Evolutionary conservation across 2,329 filamentous ascomycete genomes (phyloP), one percentile per base, ranked within the genome.

Genomic region (Ophiostoma ips): DNA sequence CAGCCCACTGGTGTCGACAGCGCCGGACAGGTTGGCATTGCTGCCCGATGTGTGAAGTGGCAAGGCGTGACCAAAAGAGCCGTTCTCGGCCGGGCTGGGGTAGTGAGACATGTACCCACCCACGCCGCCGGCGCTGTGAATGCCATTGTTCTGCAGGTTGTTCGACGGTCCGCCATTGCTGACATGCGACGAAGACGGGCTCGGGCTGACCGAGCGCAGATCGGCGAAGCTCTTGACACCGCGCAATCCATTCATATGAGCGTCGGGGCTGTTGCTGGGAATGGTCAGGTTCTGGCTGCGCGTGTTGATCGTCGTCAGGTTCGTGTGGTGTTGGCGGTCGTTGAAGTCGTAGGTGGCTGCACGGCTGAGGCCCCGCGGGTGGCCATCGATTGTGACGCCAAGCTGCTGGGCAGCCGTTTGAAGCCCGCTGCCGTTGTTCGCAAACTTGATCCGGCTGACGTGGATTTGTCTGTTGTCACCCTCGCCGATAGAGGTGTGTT

Each of bases 291-390:
- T 88, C 10, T 83, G 82, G 57, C 90, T 87, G 55, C 90, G 81
- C 19, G 85, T 82, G 52, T 94, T 76, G 52, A 95, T 76, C 2
- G 84, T 77, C 59, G 81, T 81, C 2, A 56, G 40, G 5, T 54
- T 55, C 12, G 57, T 48, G 24, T 51, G 49, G 11, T 57, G 55
- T n/a, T 56, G 58, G 77, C 80, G 46, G 54, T 83, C 84, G 56
- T 86, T 88, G 65, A 96, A 96, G 65, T 96, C 92, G 57, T 94
- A 95, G 2, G 92, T 96, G n/a, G 92, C 92, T 15, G 92, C 89
- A 55, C 92, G 83, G 68, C 88, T 95, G 34, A 98, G 71, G 5
- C 83, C 84, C 53, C 90, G 84, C 57, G 90, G 83, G 58, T 87
- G 82, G 50, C 84, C 79, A 56, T 94, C 87, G 47, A 81, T 71